Conservation (phyloP, 768 basidiomycete species). For the Leccinum pellstonianum region DNA sequence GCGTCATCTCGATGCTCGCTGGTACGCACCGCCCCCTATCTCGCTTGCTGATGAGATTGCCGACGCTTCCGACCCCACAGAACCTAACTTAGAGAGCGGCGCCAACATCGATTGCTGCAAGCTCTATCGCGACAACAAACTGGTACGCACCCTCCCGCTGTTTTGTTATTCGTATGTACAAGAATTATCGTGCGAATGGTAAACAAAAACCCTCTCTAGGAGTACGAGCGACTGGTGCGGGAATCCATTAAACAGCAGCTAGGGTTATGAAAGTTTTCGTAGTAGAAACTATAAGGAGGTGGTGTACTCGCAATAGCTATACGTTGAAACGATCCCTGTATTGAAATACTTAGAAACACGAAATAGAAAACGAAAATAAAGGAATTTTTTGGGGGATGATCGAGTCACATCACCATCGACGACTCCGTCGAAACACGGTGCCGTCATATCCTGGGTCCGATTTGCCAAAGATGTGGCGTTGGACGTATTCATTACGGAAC, state of each 20-base stretch:
- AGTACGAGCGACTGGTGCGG: constrained; percentile 87
- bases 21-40: constrained; percentile 45
- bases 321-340: constrained; percentile 2
- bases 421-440: constrained; percentile 46
- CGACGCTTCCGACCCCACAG: constrained; percentile 36
- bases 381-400: neutral
- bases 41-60: neutral
- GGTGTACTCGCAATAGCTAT: constrained; percentile 12
- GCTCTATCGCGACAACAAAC: constrained; percentile 85
- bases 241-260: constrained; percentile 84
- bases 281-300: constrained; percentile 16
- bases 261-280: constrained; percentile 51
- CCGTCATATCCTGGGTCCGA: constrained; percentile 38
- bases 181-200: constrained; percentile 3
- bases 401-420: constrained; percentile 3
- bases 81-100: constrained; percentile 96
- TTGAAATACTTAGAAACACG: constrained; percentile 5
- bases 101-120: constrained; percentile 99
- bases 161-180: neutral
- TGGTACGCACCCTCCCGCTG: constrained; percentile 34
- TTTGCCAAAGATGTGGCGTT: constrained; percentile 80
- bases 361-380: neutral
- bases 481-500: constrained; percentile 87
- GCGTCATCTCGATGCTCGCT: constrained; percentile 96
- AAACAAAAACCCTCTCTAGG: constrained; percentile 35